These are phyloP conservation scores for Diaporthe caulivora DNA, from an alignment of 2,329 filamentous ascomycete species.

Conservation along the genomic window DNA sequence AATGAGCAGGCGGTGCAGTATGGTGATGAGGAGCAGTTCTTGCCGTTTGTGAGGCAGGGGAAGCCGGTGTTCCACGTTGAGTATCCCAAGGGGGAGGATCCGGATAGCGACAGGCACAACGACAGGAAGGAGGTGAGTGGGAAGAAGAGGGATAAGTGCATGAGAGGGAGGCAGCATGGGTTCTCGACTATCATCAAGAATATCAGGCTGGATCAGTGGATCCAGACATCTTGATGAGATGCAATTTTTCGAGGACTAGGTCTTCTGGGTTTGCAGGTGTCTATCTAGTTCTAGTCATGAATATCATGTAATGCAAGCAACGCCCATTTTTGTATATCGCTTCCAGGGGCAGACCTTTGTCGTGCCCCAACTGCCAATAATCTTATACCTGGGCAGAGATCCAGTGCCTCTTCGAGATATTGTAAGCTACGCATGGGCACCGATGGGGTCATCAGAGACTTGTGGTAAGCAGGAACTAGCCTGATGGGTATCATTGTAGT, in stretches of 20 bases:
- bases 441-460: background rate
- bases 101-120: constrained; percentile 37
- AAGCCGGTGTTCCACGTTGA: constrained; percentile 74
- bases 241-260: background rate
- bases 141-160: constrained; percentile 51
- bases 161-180: constrained; percentile 39
- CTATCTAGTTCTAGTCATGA: too few species aligned
- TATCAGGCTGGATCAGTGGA: constrained; percentile 37
- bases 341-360: too few species aligned
- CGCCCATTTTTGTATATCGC: background rate
- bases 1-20: constrained; percentile 70
- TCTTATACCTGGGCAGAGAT: background rate
- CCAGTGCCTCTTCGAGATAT: too few species aligned
- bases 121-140: constrained; percentile 50
- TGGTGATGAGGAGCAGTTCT: constrained; percentile 63
- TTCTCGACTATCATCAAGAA: constrained; percentile 40
- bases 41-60: constrained; percentile 60
- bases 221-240: constrained; percentile 33
- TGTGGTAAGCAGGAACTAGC: background rate
- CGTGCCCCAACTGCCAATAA: too few species aligned
- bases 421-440: background rate
- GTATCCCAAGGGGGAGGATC: constrained; percentile 60
- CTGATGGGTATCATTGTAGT: constrained; percentile 6
- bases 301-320: too few species aligned
- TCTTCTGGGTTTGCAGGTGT: background rate